Evolutionary conservation across 2,329 filamentous ascomycete species (phyloP).

Genomic region (Botrytis medusae): DNA sequence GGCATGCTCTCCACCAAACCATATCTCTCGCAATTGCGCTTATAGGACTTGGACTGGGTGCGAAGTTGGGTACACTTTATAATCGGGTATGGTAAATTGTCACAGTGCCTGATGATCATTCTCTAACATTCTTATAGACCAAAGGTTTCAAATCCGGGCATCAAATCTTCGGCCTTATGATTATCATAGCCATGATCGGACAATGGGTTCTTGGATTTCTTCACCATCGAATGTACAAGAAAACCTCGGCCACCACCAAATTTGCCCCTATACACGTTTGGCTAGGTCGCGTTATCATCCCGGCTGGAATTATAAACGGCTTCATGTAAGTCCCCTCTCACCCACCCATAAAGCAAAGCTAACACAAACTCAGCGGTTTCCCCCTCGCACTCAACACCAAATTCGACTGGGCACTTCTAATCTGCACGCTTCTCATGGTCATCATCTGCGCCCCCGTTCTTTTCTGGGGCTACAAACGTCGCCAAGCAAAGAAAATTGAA

Average conservation of each 20-base stretch:
- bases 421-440: slow-evolving; percentile 47
- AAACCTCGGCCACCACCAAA: slow-evolving; percentile 50
- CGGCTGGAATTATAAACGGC: slow-evolving; percentile 55
- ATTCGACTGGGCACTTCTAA: slow-evolving; percentile 50
- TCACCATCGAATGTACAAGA: slow-evolving; percentile 55
- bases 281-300: slow-evolving; percentile 55
- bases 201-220: slow-evolving; percentile 56
- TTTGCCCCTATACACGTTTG: slow-evolving; percentile 56
- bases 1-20: slow-evolving; percentile 56
- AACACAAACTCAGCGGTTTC: slow-evolving; percentile 49
- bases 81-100: slow-evolving; percentile 51
- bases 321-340: slow-evolving; percentile 49
- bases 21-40: slow-evolving; percentile 51
- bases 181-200: slow-evolving; percentile 51
- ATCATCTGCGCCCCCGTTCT: slow-evolving; percentile 40
- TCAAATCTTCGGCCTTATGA: slow-evolving; percentile 58
- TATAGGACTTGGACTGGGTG: slow-evolving; percentile 52
- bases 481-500: slow-evolving; percentile 1
- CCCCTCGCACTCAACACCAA: slow-evolving; percentile 52
- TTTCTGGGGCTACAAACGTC: slow-evolving; percentile 26
- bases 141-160: slow-evolving; percentile 54
- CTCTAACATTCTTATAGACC: slow-evolving; percentile 43
- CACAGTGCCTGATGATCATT: neutral
- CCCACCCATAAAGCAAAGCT: neutral
- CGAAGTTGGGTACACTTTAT: slow-evolving; percentile 51